Conservation (phyloP, 805 yeast species). For the Monosporozyma aerobia region DNA sequence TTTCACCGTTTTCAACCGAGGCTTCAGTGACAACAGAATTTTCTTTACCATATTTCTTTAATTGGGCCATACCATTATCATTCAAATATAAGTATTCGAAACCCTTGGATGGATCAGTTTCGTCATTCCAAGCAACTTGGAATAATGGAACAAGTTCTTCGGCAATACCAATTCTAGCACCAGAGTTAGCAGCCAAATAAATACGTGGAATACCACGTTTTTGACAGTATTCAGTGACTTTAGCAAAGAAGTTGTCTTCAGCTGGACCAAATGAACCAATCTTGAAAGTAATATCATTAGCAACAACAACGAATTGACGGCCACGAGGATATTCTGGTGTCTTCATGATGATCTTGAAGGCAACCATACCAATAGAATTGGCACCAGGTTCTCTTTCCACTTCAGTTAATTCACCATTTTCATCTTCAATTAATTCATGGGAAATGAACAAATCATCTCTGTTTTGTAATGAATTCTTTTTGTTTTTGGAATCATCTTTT, state of each 20-base stretch:
- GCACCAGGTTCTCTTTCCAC: slow-evolving; percentile 95
- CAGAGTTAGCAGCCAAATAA: slow-evolving; percentile 95
- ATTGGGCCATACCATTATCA: slow-evolving; percentile 48
- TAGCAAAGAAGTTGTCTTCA: slow-evolving; percentile 86
- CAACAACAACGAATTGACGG: slow-evolving; percentile 84
- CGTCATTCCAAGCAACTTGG: slow-evolving; percentile 89
- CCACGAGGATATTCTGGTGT: slow-evolving; percentile 98
- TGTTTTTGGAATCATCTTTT: slow-evolving; percentile 1
- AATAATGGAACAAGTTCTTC: slow-evolving; percentile 86
- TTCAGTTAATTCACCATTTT: slow-evolving; percentile 68
- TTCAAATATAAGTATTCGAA: slow-evolving; percentile 81
- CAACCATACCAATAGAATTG: slow-evolving; percentile 95
- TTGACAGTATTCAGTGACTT: slow-evolving; percentile 88
- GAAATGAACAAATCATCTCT: slow-evolving; percentile 64
- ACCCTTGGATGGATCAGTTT: slow-evolving; percentile 68
- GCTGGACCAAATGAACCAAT: slow-evolving; percentile 98
- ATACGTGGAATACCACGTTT: slow-evolving; percentile 88
- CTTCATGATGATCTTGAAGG: slow-evolving; percentile 80
- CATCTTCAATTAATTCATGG: slow-evolving; percentile 78
- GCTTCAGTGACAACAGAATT: slow-evolving; percentile 65
- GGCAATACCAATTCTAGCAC: slow-evolving; percentile 98
- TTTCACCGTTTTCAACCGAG: slow-evolving; percentile 76
- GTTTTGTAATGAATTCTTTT: slow-evolving; percentile 1
- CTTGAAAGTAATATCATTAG: slow-evolving; percentile 95
- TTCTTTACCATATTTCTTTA: slow-evolving; percentile 52